phyloP scores from a whole-genome alignment of 2,329 filamentous ascomycete genomes.

The Parastagonospora avenae region DNA sequence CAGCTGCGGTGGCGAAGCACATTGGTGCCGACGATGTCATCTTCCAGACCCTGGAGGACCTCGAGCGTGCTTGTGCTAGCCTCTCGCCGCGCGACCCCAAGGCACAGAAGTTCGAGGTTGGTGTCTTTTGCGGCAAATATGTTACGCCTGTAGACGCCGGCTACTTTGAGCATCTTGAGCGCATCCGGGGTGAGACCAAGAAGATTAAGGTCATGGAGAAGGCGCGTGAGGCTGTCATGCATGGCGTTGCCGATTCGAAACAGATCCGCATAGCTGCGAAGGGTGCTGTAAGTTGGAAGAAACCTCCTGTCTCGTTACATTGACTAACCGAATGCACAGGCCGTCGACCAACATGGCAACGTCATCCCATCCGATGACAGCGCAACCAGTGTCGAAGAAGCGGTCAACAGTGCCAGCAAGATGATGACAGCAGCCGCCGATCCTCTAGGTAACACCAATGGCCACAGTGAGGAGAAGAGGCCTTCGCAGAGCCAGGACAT shows the following conservation, averaged over 20 bases:
- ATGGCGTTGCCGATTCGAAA: conserved; percentile 64
- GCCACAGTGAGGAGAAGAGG: conserved; percentile 28
- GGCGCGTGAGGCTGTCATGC: conserved; percentile 67
- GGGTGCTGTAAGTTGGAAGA: conserved; percentile 53
- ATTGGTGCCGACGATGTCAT: conserved; percentile 79
- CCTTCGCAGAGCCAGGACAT: conserved; percentile 61
- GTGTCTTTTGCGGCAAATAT: conserved; percentile 90
- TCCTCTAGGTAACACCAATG: conserved; percentile 17
- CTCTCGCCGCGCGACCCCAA: conserved; percentile 64
- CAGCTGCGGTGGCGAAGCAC: conserved; percentile 65
- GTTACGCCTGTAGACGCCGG: conserved; percentile 76
- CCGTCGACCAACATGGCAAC: conserved; percentile 61
- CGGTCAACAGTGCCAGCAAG: conserved; percentile 25
- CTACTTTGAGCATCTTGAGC: conserved; percentile 83
- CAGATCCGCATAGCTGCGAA: conserved; percentile 68
- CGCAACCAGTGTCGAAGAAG: conserved; percentile 23
- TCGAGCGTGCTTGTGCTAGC: conserved; percentile 79
- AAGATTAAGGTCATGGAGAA: conserved; percentile 70
- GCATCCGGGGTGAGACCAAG: conserved; percentile 70
- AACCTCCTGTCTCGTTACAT: neutral
- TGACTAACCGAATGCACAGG: conserved; percentile 24
- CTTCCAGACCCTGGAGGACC: conserved; percentile 75
- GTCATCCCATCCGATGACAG: conserved; percentile 57
- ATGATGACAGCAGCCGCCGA: conserved; percentile 14
- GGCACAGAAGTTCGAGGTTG: conserved; percentile 77